Evolutionary conservation across 768 basidiomycete species (phyloP).

Genomic region (Xerocomus brunneocitrinus): DNA sequence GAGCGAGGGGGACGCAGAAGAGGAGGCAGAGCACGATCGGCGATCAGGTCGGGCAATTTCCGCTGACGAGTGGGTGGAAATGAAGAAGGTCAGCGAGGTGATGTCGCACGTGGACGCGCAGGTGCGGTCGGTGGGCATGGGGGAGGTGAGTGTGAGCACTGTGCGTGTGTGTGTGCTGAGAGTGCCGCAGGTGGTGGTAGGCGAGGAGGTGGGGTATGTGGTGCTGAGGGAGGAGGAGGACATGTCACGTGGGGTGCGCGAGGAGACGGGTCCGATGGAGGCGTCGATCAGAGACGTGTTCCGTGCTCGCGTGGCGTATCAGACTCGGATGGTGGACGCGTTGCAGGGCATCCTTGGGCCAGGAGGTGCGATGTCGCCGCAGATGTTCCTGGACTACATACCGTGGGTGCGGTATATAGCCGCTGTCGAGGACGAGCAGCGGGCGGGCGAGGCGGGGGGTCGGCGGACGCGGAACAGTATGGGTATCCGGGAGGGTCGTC

Average conservation of each 20-base stretch:
- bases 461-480: constrained; percentile 59
- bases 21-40: constrained; percentile 28
- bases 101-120: constrained; percentile 55
- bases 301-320: constrained; percentile 43
- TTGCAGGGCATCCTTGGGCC: constrained; percentile 46
- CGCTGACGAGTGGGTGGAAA: constrained; percentile 28
- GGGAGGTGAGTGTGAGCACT: constrained; percentile 37
- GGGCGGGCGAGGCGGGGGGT: constrained; percentile 29
- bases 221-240: constrained; percentile 30
- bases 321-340: constrained; percentile 39
- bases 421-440: constrained; percentile 50
- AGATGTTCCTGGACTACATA: constrained; percentile 60
- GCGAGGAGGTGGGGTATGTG: constrained; percentile 56
- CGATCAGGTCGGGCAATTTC: constrained; percentile 31
- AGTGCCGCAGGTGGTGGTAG: constrained; percentile 29
- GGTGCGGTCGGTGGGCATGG: constrained; percentile 27
- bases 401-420: constrained; percentile 67
- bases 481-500: constrained; percentile 33
- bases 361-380: neutral
- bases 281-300: constrained; percentile 36
- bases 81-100: constrained; percentile 36
- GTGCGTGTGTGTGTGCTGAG: constrained; percentile 6
- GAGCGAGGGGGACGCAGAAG: constrained; percentile 24
- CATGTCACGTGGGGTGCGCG: constrained; percentile 44
- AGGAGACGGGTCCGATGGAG: constrained; percentile 29